These are phyloP conservation scores for Alternaria infectoria DNA, from an alignment of 2,329 filamentous ascomycete genomes.

Conservation along the genomic window DNA sequence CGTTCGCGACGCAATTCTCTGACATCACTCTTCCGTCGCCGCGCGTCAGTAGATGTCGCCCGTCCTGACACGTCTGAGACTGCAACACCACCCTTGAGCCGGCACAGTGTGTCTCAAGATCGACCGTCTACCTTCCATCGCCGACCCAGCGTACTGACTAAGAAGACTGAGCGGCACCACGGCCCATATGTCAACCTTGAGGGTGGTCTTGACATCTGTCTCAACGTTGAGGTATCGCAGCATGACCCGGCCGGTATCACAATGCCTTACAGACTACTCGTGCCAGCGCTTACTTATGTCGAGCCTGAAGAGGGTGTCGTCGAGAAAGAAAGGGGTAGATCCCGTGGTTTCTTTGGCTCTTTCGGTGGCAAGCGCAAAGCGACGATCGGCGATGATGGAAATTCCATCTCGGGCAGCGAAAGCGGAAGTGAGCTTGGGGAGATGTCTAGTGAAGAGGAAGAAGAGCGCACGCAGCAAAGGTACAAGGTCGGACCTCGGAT, in stretches of 20 bases:
- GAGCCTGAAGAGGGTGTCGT: slow-evolving; percentile 21
- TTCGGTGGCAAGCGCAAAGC: slow-evolving; percentile 31
- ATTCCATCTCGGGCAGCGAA: slow-evolving; percentile 34
- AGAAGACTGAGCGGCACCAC: slow-evolving; percentile 45
- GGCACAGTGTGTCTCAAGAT: slow-evolving; percentile 22
- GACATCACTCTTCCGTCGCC: slow-evolving; percentile 42
- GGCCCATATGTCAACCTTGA: slow-evolving; percentile 71
- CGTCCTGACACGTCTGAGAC: slow-evolving; percentile 36
- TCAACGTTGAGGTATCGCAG: slow-evolving; percentile 89
- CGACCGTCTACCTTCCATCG: slow-evolving; percentile 53
- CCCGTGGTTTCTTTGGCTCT: slow-evolving; percentile 34
- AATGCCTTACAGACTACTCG: slow-evolving; percentile 81
- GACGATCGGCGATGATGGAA: slow-evolving; percentile 43
- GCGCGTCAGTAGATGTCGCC: slow-evolving; percentile 38
- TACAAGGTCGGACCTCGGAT: slow-evolving; percentile 45
- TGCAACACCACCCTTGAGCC: slow-evolving; percentile 23
- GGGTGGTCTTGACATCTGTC: slow-evolving; percentile 81
- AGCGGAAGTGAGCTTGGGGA: slow-evolving; percentile 35
- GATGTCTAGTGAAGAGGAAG: slow-evolving; percentile 39
- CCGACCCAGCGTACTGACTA: slow-evolving; percentile 52
- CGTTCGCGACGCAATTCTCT: slow-evolving; percentile 44
- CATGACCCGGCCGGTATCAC: slow-evolving; percentile 89
- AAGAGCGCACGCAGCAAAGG: slow-evolving; percentile 38
- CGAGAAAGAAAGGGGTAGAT: slow-evolving; percentile 35
- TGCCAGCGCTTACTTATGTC: slow-evolving; percentile 71